Conservation (phyloP, 228 moss, liverwort and hornwort species). For the Sphagnum fallax region DNA sequence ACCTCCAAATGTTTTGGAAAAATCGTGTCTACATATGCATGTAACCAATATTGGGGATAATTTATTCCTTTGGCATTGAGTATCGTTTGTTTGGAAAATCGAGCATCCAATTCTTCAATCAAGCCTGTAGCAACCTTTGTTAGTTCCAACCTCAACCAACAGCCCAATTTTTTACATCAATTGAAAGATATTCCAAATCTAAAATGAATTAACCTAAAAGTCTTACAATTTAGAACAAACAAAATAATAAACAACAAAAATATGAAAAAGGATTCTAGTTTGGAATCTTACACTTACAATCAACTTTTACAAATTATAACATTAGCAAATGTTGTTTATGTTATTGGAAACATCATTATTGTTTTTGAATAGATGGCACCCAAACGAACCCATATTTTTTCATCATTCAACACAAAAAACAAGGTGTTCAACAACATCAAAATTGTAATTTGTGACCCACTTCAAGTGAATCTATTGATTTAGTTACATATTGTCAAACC, state of each 20-base stretch:
- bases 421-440: neutral
- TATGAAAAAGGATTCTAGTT: neutral
- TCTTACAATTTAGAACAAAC: neutral
- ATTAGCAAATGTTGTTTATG: neutral
- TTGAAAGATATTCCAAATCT: neutral
- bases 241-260: neutral
- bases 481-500: neutral
- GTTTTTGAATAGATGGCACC: neutral
- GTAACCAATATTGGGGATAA: neutral
- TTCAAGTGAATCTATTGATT: neutral
- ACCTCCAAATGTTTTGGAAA: neutral
- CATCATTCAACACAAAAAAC: neutral
- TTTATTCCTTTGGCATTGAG: neutral
- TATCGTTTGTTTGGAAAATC: neutral
- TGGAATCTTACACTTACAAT: neutral
- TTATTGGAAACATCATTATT: neutral
- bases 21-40: neutral
- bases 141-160: neutral
- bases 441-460: neutral
- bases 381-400: neutral
- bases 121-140: neutral
- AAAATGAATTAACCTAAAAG: neutral
- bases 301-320: neutral
- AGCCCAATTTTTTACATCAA: neutral
- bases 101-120: neutral